phyloP scores from a whole-genome alignment of 305 asterid species.

The Fraxinus dipetala region DNA sequence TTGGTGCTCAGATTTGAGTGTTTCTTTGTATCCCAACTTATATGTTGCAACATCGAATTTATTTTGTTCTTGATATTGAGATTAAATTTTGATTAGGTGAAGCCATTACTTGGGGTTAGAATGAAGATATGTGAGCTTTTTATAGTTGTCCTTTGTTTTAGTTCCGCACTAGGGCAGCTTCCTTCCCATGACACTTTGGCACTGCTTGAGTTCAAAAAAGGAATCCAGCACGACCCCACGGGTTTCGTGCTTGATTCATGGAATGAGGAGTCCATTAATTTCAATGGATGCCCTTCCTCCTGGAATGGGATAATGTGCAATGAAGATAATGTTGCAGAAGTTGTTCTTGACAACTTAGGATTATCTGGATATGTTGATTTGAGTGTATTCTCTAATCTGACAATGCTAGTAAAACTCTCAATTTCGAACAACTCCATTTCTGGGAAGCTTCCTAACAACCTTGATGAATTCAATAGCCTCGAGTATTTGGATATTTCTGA shows the following conservation, averaged over 20 bases:
- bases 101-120: slow-evolving; percentile 5
- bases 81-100: background rate
- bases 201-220: slow-evolving; percentile 18
- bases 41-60: background rate
- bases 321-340: slow-evolving; percentile 81
- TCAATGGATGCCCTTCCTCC: slow-evolving; percentile 88
- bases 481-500: slow-evolving; percentile 74
- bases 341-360: slow-evolving; percentile 74
- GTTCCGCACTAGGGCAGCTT: slow-evolving; percentile 28
- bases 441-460: slow-evolving; percentile 54
- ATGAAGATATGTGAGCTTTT: slow-evolving; percentile 9
- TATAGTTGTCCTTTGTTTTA: background rate
- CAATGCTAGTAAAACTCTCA: slow-evolving; percentile 81
- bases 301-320: slow-evolving; percentile 96
- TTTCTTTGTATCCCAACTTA: background rate
- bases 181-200: slow-evolving; percentile 84
- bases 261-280: slow-evolving; percentile 16
- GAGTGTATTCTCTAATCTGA: slow-evolving; percentile 64
- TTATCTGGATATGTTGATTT: slow-evolving; percentile 67
- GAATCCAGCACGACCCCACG: slow-evolving; percentile 17
- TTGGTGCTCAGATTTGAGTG: background rate
- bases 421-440: slow-evolving; percentile 71
- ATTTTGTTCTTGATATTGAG: background rate
- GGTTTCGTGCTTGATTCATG: slow-evolving; percentile 15
- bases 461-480: slow-evolving; percentile 62